phyloP scores from a whole-genome alignment of 2,329 filamentous ascomycete genomes.

The Colletotrichum orbiculare region DNA sequence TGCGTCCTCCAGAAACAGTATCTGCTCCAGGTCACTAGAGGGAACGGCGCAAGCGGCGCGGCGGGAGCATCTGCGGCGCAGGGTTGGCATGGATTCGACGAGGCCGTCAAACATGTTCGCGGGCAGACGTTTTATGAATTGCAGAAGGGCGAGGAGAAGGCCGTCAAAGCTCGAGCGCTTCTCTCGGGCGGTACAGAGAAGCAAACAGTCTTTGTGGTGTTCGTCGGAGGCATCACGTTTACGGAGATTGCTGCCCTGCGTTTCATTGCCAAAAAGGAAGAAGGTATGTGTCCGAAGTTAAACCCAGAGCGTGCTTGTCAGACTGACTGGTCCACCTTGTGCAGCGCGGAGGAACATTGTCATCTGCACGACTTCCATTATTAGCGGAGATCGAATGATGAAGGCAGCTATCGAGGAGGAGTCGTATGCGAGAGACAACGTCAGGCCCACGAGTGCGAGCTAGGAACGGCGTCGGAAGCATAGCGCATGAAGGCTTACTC shows the following conservation, averaged over 20 bases:
- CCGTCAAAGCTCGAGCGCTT: slow-evolving; percentile 85
- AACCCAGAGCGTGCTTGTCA: background rate
- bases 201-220: slow-evolving; percentile 96
- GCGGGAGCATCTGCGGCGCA: slow-evolving; percentile 63
- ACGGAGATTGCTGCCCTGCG: slow-evolving; percentile 94
- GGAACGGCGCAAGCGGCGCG: slow-evolving; percentile 62
- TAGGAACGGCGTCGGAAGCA: slow-evolving; percentile 5
- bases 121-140: slow-evolving; percentile 92
- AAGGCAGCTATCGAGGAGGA: slow-evolving; percentile 82
- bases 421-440: slow-evolving; percentile 63
- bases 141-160: slow-evolving; percentile 93
- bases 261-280: slow-evolving; percentile 88
- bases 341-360: slow-evolving; percentile 83
- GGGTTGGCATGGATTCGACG: slow-evolving; percentile 94
- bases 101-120: slow-evolving; percentile 85
- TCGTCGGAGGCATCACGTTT: slow-evolving; percentile 95
- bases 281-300: slow-evolving; percentile 57
- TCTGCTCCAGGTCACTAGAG: slow-evolving; percentile 76
- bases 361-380: slow-evolving; percentile 91
- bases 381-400: slow-evolving; percentile 91
- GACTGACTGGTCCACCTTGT: slow-evolving; percentile 2
- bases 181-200: slow-evolving; percentile 79
- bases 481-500: too few species aligned
- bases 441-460: slow-evolving; percentile 36
- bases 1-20: slow-evolving; percentile 93